These are phyloP conservation scores for Fusarium pilosicola DNA, from an alignment of 2,329 filamentous ascomycete genomes.

Conservation along the genomic window DNA sequence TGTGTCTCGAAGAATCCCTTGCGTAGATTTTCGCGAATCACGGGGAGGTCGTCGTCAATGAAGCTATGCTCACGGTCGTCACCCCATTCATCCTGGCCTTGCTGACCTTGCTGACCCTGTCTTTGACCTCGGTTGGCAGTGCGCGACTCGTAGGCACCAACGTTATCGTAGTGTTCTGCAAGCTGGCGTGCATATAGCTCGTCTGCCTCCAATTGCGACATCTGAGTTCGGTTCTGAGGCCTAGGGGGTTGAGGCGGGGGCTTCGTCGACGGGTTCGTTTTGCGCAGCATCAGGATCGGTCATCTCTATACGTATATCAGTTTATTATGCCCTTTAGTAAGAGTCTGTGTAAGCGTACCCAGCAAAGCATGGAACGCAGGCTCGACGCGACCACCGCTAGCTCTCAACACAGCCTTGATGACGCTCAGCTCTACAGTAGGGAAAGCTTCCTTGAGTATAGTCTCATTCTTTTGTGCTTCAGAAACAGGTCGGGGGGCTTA, in stretches of 20 bases:
- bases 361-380: constrained; percentile 95
- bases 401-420: constrained; percentile 86
- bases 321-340: background rate
- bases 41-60: constrained; percentile 93
- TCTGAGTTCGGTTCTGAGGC: constrained; percentile 69
- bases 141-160: constrained; percentile 66
- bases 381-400: constrained; percentile 88
- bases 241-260: constrained; percentile 83
- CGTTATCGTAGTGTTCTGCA: constrained; percentile 85
- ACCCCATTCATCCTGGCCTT: constrained; percentile 44
- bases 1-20: constrained; percentile 97
- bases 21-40: constrained; percentile 90
- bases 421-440: constrained; percentile 82
- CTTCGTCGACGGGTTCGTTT: constrained; percentile 64
- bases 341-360: constrained; percentile 59
- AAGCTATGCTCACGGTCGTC: constrained; percentile 87
- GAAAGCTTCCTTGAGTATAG: constrained; percentile 93
- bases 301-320: constrained; percentile 66
- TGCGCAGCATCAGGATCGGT: constrained; percentile 77
- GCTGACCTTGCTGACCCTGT: constrained; percentile 50
- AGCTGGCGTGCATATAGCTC: constrained; percentile 92
- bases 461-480: constrained; percentile 84
- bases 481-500: constrained; percentile 85
- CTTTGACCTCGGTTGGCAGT: constrained; percentile 60
- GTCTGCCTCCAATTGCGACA: constrained; percentile 88